phyloP scores from a whole-genome alignment of 129 eudicot genomes.

The Pittosporum tobira region DNA sequence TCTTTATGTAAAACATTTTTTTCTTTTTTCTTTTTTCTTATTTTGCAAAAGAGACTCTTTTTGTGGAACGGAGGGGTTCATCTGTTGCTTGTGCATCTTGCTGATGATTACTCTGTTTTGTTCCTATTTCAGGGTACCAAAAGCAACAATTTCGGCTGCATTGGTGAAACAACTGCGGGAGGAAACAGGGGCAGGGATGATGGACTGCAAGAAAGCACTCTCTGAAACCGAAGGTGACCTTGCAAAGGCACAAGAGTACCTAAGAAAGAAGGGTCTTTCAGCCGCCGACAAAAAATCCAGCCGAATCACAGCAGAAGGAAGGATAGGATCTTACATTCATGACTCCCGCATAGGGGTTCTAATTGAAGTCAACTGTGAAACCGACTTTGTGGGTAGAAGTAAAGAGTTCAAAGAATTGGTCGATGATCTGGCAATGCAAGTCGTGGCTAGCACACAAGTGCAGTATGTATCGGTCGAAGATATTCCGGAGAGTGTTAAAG shows the following conservation, averaged over 20 bases:
- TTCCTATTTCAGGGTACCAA: constrained; percentile 43
- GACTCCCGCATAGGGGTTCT: constrained; percentile 96
- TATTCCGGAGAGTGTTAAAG: constrained; percentile 48
- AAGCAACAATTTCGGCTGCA: constrained; percentile 65
- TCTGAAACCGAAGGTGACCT: constrained; percentile 87
- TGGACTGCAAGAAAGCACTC: constrained; percentile 99
- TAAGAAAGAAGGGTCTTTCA: constrained; percentile 89
- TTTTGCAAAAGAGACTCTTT: no score
- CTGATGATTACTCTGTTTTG: neutral
- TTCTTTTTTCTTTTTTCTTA: no score
- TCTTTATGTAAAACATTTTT: no score
- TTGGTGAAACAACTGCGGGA: constrained; percentile 90
- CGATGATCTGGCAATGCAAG: constrained; percentile 96
- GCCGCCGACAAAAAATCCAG: constrained; percentile 85
- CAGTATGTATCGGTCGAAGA: constrained; percentile 83
- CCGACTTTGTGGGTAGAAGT: constrained; percentile 89
- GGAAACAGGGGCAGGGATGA: constrained; percentile 98
- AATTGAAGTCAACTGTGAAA: constrained; percentile 93
- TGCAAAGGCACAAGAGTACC: constrained; percentile 84
- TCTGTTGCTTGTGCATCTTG: neutral
- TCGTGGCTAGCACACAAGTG: constrained; percentile 81
- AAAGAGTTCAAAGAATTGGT: constrained; percentile 73
- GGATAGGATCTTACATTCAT: constrained; percentile 92
- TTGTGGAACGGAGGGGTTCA: no score
- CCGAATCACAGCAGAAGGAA: constrained; percentile 91